phyloP scores from a whole-genome alignment of 495 filamentous ascomycete genomes.

The Sphaerosporella brunnea region DNA sequence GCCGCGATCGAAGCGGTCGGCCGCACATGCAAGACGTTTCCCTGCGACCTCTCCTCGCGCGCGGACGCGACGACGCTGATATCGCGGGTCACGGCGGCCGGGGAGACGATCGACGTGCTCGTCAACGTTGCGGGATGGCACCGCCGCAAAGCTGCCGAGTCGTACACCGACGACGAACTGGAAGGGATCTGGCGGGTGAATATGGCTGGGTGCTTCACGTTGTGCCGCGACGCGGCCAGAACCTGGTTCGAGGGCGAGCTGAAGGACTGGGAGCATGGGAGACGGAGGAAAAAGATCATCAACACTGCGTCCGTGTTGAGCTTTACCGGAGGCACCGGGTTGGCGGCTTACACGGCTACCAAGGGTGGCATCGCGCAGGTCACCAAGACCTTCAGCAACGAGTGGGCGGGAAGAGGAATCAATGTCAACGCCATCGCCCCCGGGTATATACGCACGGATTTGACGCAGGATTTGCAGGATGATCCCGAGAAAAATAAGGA shows the following conservation, averaged over 20 bases:
- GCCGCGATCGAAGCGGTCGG: background rate
- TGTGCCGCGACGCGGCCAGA: background rate
- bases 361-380: constrained; percentile 24
- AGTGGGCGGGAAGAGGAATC: constrained; percentile 39
- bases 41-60: background rate
- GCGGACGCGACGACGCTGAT: background rate
- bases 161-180: background rate
- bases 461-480: constrained; percentile 35
- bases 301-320: constrained; percentile 18
- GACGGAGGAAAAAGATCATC: constrained; percentile 17
- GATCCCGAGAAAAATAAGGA: constrained; percentile 16
- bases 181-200: constrained; percentile 3
- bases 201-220: background rate
- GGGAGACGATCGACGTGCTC: background rate
- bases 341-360: constrained; percentile 19
- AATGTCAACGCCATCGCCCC: constrained; percentile 81
- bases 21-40: background rate
- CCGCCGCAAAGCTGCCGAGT: background rate
- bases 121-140: background rate
- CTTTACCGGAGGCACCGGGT: constrained; percentile 17
- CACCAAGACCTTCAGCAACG: constrained; percentile 25
- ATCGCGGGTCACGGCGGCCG: background rate
- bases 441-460: constrained; percentile 52
- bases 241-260: background rate
- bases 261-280: background rate